Evolutionary conservation across 1,284 basidiomycete genomes (phyloP).

Genomic region (Inonotus obliquus): DNA sequence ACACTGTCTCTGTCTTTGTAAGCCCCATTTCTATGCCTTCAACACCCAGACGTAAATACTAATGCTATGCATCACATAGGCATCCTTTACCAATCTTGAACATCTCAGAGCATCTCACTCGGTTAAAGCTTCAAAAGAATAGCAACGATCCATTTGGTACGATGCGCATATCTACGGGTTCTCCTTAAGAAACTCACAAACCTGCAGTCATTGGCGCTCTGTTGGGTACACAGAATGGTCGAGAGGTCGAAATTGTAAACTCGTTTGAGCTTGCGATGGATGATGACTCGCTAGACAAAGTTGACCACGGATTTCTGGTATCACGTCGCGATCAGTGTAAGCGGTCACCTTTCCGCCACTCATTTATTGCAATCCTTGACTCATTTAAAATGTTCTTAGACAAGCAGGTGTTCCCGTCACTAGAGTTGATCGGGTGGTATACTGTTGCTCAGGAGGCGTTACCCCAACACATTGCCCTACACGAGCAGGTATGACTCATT

Average conservation of each 20-base stretch:
- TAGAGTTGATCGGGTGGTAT: constrained; percentile 98
- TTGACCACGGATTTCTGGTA: constrained; percentile 81
- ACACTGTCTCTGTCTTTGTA: constrained; percentile 69
- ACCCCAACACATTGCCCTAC: constrained; percentile 70
- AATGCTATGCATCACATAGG: constrained; percentile 36
- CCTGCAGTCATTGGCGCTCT: constrained; percentile 82
- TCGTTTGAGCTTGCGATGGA: constrained; percentile 85
- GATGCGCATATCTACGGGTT: constrained; percentile 21
- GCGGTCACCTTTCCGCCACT: constrained; percentile 26
- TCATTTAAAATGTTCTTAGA: constrained; percentile 45
- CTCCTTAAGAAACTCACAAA: constrained; percentile 1
- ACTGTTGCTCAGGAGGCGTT: constrained; percentile 74
- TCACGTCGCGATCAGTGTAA: constrained; percentile 87
- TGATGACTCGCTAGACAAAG: constrained; percentile 41
- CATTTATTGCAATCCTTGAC: neutral
- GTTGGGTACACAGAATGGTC: constrained; percentile 90
- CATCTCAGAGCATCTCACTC: constrained; percentile 92
- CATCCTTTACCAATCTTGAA: constrained; percentile 96
- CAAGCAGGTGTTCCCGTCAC: constrained; percentile 95
- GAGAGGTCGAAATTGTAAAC: constrained; percentile 95
- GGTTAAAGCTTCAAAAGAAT: constrained; percentile 72
- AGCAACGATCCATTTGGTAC: constrained; percentile 60
- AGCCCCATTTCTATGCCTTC: constrained; percentile 26
- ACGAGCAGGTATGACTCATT: constrained; percentile 70
- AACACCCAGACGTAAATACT: neutral